Evolutionary conservation across 352 stramenopile genomes (phyloP), one percentile per base, ranked within the genome.

Genomic region (Globisporangium polare): DNA sequence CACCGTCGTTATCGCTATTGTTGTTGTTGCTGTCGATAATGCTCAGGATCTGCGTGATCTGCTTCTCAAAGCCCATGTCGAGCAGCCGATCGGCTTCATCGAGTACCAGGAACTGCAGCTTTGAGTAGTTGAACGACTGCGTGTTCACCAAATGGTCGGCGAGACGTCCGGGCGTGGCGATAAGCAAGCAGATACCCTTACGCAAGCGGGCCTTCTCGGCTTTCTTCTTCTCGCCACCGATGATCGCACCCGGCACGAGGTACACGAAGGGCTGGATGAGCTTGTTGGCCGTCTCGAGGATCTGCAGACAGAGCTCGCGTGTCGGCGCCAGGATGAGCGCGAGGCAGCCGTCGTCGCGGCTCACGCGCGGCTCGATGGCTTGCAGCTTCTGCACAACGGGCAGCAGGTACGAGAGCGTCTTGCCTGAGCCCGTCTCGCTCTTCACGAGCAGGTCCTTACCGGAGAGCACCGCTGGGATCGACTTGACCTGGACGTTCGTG

Each of bases 41-140:
- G 58, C 72, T 73, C 59, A 99, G 82, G 68, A 99, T 99, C 50
- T 97, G 88, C 50, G 94, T 94, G 76, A 99, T 99, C 74, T 99
- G 96, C 56, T 97, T 98, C 76, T 99, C 96, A 67, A 99, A 99
- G 29, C 97, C 98, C 97, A 99, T 99, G 74, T 99, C 97, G 17
- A 99, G 74, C 92, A 99, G 97, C 37, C 97, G 87, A 91, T 99
- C 98, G 68, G 97, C 97, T 67, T 99, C 98, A 69, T 99, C 98
- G 0, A 99, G 80, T 18, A 99, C 88, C 29, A 99, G 80, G 77
- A 99, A 92, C 43, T 92, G 89, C 35, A 99, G 93, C 29, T 73
- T 73, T 18, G 77, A 66, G 60, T 99, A 93, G 55, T 82, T 86
- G 57, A 99, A 91, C 49, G 86, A 81, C 24, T 96, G 88, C 27